Evolutionary conservation across 148 eudicot species (phyloP).

Genomic region (Limonium bicolor): DNA sequence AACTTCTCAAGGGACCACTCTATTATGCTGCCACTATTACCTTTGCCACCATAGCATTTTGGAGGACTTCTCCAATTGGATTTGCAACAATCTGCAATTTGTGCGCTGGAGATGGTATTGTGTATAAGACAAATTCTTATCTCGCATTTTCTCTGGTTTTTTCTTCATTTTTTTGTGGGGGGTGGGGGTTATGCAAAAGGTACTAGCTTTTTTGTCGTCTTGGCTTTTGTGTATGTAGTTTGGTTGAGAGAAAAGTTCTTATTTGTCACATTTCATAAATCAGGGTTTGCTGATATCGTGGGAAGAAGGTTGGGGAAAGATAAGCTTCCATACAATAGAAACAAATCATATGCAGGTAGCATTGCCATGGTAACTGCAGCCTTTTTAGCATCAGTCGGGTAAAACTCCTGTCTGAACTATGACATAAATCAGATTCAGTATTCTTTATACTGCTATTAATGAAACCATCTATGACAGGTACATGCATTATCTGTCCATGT

Average conservation of each 20-base stretch:
- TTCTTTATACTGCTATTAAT: slow-evolving; percentile 5
- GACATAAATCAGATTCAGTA: background rate
- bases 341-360: slow-evolving; percentile 68
- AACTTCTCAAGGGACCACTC: slow-evolving; percentile 83
- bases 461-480: slow-evolving; percentile 37
- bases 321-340: slow-evolving; percentile 56
- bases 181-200: too few species aligned
- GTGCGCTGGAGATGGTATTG: slow-evolving; percentile 92
- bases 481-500: slow-evolving; percentile 61
- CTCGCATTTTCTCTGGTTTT: background rate
- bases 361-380: slow-evolving; percentile 71
- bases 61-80: slow-evolving; percentile 80
- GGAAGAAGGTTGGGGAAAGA: slow-evolving; percentile 61
- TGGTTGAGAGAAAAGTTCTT: too few species aligned
- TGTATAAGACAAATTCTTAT: background rate
- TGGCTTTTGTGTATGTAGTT: too few species aligned
- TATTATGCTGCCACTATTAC: slow-evolving; percentile 64
- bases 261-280: slow-evolving; percentile 6
- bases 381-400: slow-evolving; percentile 68
- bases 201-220: too few species aligned
- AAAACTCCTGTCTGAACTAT: slow-evolving; percentile 2
- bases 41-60: slow-evolving; percentile 43
- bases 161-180: background rate
- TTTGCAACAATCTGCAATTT: slow-evolving; percentile 67
- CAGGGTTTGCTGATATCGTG: slow-evolving; percentile 80